Conservation (phyloP, 345 rosid species). For the Aegle marmelos region DNA sequence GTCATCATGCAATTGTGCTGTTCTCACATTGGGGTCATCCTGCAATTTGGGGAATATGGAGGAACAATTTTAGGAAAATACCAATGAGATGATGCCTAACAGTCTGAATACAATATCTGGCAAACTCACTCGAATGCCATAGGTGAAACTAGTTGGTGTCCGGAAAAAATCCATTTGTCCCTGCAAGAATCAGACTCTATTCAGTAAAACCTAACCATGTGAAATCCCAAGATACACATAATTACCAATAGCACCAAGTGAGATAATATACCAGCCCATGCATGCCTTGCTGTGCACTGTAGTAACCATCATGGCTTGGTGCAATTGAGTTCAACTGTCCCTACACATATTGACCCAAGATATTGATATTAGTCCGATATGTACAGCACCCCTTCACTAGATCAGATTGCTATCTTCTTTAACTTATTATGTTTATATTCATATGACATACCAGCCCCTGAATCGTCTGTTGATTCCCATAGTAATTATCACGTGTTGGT, state of each 20-base stretch:
- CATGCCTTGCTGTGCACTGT: conserved; percentile 44
- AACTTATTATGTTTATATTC: not conserved
- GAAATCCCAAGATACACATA: not conserved
- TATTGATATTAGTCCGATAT: not conserved
- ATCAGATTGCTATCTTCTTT: not conserved
- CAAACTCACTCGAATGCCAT: conserved; percentile 49
- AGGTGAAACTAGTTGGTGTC: conserved; percentile 35
- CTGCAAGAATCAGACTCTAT: conserved; percentile 23
- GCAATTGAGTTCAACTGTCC: conserved; percentile 60
- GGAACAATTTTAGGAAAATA: not conserved
- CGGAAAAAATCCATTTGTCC: conserved; percentile 61
- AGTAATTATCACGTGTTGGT: conserved; percentile 55
- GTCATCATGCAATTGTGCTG: conserved; percentile 49
- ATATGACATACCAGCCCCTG: conserved; percentile 49
- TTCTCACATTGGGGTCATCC: conserved; percentile 58
- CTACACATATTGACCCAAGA: conserved; percentile 22
- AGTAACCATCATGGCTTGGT: conserved; percentile 54
- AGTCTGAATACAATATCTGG: not conserved
- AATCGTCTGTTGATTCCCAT: conserved; percentile 46
- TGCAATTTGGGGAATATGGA: conserved; percentile 14
- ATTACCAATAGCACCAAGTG: not conserved
- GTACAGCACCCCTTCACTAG: not conserved
- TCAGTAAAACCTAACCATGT: not conserved
- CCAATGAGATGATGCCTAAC: not conserved
- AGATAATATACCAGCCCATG: conserved; percentile 47